Percentiles rank a stretch among this genome's conserved stretches.
Evolutionary conservation across 257 asterid genomes (phyloP).

Genomic region (Scutellaria galericulata): DNA sequence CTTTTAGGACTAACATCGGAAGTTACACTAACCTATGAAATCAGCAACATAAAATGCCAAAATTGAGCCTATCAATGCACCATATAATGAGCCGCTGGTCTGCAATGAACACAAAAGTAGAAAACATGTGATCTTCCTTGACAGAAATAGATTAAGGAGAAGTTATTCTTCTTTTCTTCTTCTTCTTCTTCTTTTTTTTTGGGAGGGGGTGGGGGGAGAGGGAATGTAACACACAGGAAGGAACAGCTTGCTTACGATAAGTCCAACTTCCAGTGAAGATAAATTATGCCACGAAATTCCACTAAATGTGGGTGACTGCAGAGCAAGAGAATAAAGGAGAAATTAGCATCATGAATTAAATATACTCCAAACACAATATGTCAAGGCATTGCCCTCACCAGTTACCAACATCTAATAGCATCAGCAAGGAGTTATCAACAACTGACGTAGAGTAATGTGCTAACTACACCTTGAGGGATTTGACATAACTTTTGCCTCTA

Average conservation of each 20-base stretch:
- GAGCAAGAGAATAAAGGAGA: constrained; percentile 30
- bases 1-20: constrained; percentile 21
- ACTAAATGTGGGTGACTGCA: constrained; percentile 80
- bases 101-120: constrained; percentile 45
- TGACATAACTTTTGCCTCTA: constrained; percentile 6
- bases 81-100: constrained; percentile 98
- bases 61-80: constrained; percentile 91
- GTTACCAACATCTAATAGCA: background rate
- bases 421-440: constrained; percentile 7
- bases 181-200: too few relatives aligned
- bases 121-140: constrained; percentile 33
- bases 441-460: background rate
- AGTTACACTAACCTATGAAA: constrained; percentile 69
- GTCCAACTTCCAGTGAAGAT: constrained; percentile 88
- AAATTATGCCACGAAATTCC: constrained; percentile 85
- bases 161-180: constrained; percentile 10
- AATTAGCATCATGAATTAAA: constrained; percentile 33
- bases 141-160: constrained; percentile 22
- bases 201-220: background rate
- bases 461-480: constrained; percentile 6
- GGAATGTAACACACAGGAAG: constrained; percentile 19
- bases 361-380: constrained; percentile 9
- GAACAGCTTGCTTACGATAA: constrained; percentile 63
- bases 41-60: constrained; percentile 90
- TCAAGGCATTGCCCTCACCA: constrained; percentile 5